Conservation (phyloP, 345 rosid genomes). For the Eucalyptus polyanthemos region DNA sequence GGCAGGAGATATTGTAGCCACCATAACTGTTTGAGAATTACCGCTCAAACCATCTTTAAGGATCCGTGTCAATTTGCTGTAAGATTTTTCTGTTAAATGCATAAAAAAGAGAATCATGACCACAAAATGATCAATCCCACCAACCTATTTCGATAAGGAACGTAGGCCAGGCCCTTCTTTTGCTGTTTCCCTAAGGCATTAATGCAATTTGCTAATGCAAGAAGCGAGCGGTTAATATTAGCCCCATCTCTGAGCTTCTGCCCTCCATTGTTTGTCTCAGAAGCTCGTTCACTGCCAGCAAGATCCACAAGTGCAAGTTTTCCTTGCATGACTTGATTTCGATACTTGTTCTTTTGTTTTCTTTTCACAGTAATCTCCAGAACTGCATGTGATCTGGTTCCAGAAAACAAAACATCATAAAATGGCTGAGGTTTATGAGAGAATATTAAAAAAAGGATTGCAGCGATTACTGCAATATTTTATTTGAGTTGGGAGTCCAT, state of each 20-base stretch:
- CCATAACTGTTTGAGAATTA: slow-evolving; percentile 94
- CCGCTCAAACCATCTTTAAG: slow-evolving; percentile 99
- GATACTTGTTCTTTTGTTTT: slow-evolving; percentile 61
- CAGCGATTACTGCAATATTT: not conserved
- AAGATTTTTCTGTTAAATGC: not conserved
- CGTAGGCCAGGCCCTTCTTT: slow-evolving; percentile 95
- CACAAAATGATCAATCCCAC: not conserved
- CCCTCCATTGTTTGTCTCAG: slow-evolving; percentile 87
- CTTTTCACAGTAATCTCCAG: slow-evolving; percentile 81
- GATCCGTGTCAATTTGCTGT: slow-evolving; percentile 80
- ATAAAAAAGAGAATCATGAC: not conserved
- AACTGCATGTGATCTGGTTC: slow-evolving; percentile 81
- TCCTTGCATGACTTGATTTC: slow-evolving; percentile 68
- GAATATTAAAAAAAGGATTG: not conserved
- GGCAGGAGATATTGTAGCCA: slow-evolving; percentile 71
- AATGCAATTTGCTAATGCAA: slow-evolving; percentile 94
- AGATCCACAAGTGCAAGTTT: slow-evolving; percentile 98
- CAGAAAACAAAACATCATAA: not conserved
- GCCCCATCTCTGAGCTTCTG: slow-evolving; percentile 97
- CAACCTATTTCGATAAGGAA: slow-evolving; percentile 94
- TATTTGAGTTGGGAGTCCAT: not conserved
- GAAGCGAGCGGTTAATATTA: slow-evolving; percentile 84
- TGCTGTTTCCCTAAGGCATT: slow-evolving; percentile 92
- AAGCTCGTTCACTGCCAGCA: slow-evolving; percentile 97
- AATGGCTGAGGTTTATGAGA: not conserved